Evolutionary conservation across 163 green algal genomes (phyloP).

Genomic region (Scenedesmus sp.): DNA sequence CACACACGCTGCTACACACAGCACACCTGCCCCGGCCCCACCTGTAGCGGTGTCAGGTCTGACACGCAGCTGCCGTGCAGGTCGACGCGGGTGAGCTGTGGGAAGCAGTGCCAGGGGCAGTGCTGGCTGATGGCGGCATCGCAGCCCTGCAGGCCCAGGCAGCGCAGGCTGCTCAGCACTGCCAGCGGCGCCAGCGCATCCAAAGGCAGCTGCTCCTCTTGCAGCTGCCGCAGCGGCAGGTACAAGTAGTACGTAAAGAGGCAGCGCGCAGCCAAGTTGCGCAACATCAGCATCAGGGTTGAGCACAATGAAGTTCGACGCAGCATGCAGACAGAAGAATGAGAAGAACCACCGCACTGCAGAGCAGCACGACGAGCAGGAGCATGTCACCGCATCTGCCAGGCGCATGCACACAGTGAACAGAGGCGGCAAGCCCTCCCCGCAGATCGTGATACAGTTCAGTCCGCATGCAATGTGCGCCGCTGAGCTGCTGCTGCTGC

Average conservation of each 20-base stretch:
- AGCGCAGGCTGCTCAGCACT: constrained; percentile 4
- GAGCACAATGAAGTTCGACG: background rate
- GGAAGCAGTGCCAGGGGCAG: constrained; percentile 12
- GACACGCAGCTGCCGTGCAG: constrained; percentile 21
- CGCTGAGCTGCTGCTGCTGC: background rate
- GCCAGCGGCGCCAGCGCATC: background rate
- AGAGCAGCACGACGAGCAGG: background rate
- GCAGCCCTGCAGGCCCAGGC: constrained; percentile 32
- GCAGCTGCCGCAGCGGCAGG: background rate
- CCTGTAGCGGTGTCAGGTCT: constrained; percentile 7
- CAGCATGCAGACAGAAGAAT: background rate
- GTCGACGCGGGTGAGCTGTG: background rate
- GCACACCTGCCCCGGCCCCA: background rate
- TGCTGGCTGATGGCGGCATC: constrained; percentile 3
- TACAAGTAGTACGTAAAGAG: background rate
- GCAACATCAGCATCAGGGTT: background rate
- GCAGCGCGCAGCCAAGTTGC: background rate
- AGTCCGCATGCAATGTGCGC: background rate
- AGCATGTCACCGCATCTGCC: background rate
- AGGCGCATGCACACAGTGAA: background rate
- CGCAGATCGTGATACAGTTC: too few relatives aligned
- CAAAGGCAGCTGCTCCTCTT: background rate
- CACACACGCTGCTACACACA: too few relatives aligned
- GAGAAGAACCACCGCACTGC: background rate
- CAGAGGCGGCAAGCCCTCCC: too few relatives aligned